These are phyloP conservation scores for Penicillium taxi DNA, from an alignment of 495 filamentous ascomycete genomes.

Conservation along the genomic window DNA sequence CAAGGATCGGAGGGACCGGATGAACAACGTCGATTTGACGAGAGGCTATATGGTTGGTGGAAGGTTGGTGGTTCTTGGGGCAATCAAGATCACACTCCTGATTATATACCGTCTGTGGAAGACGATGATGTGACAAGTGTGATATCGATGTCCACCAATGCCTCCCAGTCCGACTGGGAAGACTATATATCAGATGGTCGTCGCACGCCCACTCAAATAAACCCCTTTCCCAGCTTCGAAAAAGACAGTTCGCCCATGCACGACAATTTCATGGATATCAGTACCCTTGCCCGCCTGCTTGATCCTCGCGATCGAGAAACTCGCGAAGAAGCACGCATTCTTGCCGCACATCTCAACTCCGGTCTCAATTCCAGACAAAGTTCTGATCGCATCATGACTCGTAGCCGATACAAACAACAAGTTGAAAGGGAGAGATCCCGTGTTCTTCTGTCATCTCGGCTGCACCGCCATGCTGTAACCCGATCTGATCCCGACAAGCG, in stretches of 20 bases:
- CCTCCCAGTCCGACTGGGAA: constrained; percentile 50
- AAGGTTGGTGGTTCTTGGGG: constrained; percentile 74
- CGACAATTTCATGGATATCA: constrained; percentile 57
- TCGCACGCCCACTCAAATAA: constrained; percentile 63
- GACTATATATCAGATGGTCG: constrained; percentile 50
- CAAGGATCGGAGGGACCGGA: constrained; percentile 22
- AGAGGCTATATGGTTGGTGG: constrained; percentile 74
- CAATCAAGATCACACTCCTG: constrained; percentile 63
- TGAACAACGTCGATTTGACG: constrained; percentile 63
- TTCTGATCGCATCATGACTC: constrained; percentile 55
- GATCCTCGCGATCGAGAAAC: constrained; percentile 72
- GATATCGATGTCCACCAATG: constrained; percentile 52
- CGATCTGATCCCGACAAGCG: constrained; percentile 20
- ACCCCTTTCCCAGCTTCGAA: constrained; percentile 37
- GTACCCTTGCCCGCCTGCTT: constrained; percentile 70
- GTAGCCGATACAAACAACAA: constrained; percentile 62
- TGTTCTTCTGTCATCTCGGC: constrained; percentile 48
- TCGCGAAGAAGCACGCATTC: constrained; percentile 67
- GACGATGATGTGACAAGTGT: constrained; percentile 73
- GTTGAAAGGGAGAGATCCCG: constrained; percentile 57
- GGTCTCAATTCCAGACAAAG: constrained; percentile 51
- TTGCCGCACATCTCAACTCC: constrained; percentile 70
- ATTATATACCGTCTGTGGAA: constrained; percentile 49
- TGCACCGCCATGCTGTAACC: constrained; percentile 13
- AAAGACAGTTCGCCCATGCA: constrained; percentile 51